Conservation (phyloP, 352 stramenopile species). For the Phytophthora pinifolia region DNA sequence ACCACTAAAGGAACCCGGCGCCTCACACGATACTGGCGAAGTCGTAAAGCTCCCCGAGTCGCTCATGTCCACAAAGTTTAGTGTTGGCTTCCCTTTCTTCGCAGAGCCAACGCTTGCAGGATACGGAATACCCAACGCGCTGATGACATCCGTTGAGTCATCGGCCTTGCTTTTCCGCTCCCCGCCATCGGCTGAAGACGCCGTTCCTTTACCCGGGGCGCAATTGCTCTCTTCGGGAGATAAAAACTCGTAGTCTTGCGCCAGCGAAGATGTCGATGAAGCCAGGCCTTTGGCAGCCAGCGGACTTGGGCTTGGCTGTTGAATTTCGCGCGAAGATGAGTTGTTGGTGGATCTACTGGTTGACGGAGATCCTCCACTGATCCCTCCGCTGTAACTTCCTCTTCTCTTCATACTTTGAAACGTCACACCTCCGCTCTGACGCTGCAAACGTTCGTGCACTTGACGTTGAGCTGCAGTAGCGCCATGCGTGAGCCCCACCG, state of each 20-base stretch:
- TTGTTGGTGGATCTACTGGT: conserved; percentile 17
- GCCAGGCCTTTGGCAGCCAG: conserved; percentile 6
- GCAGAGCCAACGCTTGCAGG: conserved; percentile 19
- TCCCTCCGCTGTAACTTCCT: conserved; percentile 25
- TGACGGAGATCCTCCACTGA: conserved; percentile 4
- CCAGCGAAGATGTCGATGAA: conserved; percentile 26
- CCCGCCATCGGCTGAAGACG: conserved; percentile 4
- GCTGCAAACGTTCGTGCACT: conserved; percentile 26
- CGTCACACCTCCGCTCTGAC: conserved; percentile 17
- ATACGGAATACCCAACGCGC: conserved; percentile 10
- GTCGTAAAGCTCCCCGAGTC: conserved; percentile 30
- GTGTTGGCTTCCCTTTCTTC: conserved; percentile 28
- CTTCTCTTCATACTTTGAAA: conserved; percentile 22
- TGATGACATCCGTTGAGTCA: neutral
- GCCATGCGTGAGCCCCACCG: conserved; percentile 23
- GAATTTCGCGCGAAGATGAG: conserved; percentile 16
- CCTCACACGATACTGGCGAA: conserved; percentile 29
- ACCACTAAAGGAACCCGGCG: conserved; percentile 16
- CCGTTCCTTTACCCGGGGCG: conserved; percentile 18
- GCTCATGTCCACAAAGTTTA: conserved; percentile 30
- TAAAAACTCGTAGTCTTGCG: conserved; percentile 34
- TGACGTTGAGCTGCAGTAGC: conserved; percentile 34
- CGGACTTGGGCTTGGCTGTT: conserved; percentile 12
- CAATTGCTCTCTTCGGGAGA: conserved; percentile 21
- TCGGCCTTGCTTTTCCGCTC: conserved; percentile 2